Conservation (phyloP, 805 yeast species). For the Tetrapisispora namnaoensis region DNA sequence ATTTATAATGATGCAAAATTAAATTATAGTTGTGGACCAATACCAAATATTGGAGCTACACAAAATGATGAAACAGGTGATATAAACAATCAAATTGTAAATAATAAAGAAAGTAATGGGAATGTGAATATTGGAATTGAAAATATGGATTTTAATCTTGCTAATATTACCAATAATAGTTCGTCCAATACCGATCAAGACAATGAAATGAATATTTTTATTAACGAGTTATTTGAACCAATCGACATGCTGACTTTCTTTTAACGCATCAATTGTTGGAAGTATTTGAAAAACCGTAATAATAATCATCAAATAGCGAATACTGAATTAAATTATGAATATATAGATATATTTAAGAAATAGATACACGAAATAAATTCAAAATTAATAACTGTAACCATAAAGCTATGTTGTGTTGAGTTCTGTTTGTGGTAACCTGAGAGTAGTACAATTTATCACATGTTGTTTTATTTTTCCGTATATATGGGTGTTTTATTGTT, state of each 20-base stretch:
- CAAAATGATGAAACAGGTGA: not conserved
- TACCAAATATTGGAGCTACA: not conserved
- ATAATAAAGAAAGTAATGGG: not conserved
- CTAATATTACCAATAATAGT: not conserved
- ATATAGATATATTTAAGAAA: too few species aligned
- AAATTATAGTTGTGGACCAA: conserved; percentile 1
- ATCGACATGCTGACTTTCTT: conserved; percentile 22
- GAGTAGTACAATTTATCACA: too few species aligned
- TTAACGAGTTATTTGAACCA: conserved; percentile 23
- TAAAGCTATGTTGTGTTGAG: too few species aligned
- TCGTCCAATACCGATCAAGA: not conserved
- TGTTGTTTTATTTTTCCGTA: too few species aligned
- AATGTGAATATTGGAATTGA: not conserved
- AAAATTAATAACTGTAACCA: too few species aligned
- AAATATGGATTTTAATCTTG: not conserved
- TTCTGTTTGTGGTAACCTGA: too few species aligned
- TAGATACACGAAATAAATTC: too few species aligned
- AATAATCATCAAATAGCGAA: too few species aligned
- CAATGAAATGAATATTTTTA: conserved; percentile 6
- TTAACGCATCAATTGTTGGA: not conserved
- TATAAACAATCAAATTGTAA: not conserved
- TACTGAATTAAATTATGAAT: not conserved
- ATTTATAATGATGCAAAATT: conserved; percentile 1
- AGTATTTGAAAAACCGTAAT: not conserved
- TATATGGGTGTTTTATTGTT: too few species aligned